phyloP scores from a whole-genome alignment of 139 green algal species.

The Zygnema circumcarinatum region DNA sequence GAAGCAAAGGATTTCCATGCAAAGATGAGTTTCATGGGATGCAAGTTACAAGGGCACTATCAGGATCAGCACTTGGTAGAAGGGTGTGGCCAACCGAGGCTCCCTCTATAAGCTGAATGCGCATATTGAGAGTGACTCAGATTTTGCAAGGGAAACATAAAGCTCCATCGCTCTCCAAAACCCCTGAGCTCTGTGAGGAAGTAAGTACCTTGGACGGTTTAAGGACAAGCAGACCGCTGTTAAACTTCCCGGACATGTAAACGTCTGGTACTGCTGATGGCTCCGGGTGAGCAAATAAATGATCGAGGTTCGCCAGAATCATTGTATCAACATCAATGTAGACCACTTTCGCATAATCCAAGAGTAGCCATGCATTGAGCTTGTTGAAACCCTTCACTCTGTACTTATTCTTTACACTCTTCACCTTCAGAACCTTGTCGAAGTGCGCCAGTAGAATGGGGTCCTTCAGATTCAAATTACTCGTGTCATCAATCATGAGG shows the following conservation, averaged over 20 bases:
- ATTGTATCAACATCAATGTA: constrained; percentile 60
- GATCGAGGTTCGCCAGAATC: constrained; percentile 49
- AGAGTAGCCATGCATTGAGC: constrained; percentile 53
- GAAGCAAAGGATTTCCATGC: no score
- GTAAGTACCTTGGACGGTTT: constrained; percentile 23
- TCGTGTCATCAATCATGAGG: constrained; percentile 47
- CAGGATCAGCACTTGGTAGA: no score
- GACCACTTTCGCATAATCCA: constrained; percentile 49
- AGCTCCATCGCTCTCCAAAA: not conserved
- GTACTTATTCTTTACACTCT: constrained; percentile 50
- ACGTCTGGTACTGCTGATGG: constrained; percentile 45
- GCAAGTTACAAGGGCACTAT: no score
- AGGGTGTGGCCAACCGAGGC: no score
- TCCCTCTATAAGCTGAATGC: no score
- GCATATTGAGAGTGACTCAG: no score
- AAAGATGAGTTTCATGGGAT: no score
- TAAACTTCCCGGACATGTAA: constrained; percentile 53
- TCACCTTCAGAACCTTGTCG: constrained; percentile 34
- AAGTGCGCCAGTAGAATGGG: constrained; percentile 34
- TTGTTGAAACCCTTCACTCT: constrained; percentile 54
- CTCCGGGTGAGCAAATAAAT: constrained; percentile 48
- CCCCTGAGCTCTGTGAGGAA: not conserved
- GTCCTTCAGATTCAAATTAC: constrained; percentile 5
- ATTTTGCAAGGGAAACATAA: not conserved
- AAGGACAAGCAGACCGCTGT: constrained; percentile 45